A percentile compares a stretch with the other conserved stretches of the same genome.
phyloP scores from a whole-genome alignment of 164 flowering plant genomes.

The Liriodendron chinense region DNA sequence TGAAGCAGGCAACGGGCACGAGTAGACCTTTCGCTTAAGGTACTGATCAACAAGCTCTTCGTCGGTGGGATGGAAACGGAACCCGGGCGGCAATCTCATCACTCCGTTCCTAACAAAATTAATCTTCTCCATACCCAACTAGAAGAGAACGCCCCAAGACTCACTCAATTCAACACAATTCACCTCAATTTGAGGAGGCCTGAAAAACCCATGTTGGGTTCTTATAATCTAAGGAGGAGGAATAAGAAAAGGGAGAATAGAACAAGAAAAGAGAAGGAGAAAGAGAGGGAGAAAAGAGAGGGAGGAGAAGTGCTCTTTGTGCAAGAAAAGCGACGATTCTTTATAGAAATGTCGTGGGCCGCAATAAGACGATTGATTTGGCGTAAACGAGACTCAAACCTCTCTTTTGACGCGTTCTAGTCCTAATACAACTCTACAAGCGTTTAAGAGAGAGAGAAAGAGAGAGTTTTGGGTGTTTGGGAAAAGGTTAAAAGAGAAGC shows the following conservation, averaged over 20 bases:
- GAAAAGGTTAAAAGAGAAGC: constrained; percentile 20
- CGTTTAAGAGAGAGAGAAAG: background rate
- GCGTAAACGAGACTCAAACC: constrained; percentile 60
- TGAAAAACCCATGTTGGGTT: constrained; percentile 6
- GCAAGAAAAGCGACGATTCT: constrained; percentile 19
- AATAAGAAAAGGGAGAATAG: background rate
- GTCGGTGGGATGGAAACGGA: constrained; percentile 80
- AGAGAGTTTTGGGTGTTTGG: constrained; percentile 6
- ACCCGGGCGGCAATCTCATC: constrained; percentile 71
- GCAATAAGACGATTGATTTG: constrained; percentile 29
- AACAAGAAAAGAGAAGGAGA: constrained; percentile 5
- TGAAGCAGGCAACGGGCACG: constrained; percentile 66
- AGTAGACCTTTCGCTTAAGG: constrained; percentile 50
- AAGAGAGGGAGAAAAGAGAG: background rate
- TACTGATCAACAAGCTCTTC: constrained; percentile 76
- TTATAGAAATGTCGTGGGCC: constrained; percentile 30
- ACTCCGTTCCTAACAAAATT: constrained; percentile 52
- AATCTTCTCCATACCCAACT: constrained; percentile 34
- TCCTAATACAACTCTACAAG: background rate
- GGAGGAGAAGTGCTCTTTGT: constrained; percentile 1
- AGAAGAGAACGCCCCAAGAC: background rate
- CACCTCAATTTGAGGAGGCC: background rate
- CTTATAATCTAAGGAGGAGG: background rate
- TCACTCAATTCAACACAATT: background rate
- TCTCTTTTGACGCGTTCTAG: constrained; percentile 24